Evolutionary conservation across 2,329 filamentous ascomycete species (phyloP).

Genomic region (Hyphodiscus sp.): DNA sequence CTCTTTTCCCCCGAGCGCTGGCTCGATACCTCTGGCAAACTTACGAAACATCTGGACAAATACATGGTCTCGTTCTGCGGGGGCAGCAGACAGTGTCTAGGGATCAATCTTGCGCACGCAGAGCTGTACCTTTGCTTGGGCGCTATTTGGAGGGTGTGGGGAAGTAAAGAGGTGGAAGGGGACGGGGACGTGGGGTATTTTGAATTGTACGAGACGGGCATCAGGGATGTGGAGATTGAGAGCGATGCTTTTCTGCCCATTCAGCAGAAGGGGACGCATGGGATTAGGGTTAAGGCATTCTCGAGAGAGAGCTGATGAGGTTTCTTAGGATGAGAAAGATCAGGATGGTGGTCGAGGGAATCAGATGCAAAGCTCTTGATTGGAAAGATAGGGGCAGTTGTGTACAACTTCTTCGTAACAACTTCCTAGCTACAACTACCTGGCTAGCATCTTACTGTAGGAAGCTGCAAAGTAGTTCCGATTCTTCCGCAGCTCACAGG

Average conservation of each 20-base stretch:
- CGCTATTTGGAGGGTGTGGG: slow-evolving; percentile 8
- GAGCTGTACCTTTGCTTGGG: slow-evolving; percentile 13
- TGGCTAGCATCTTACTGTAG: no score
- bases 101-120: slow-evolving; percentile 9
- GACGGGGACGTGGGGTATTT: slow-evolving; percentile 7
- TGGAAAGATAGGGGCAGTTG: no score
- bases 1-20: slow-evolving; percentile 37
- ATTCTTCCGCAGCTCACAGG: no score
- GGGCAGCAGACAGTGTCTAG: slow-evolving; percentile 19
- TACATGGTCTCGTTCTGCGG: slow-evolving; percentile 37
- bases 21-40: slow-evolving; percentile 26
- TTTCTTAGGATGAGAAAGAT: no score
- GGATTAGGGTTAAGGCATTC: no score
- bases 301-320: no score
- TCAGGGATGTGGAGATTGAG: slow-evolving; percentile 11
- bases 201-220: slow-evolving; percentile 12
- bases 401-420: no score
- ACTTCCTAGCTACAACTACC: no score
- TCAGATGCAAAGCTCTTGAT: no score
- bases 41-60: slow-evolving; percentile 35
- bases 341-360: no score
- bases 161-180: slow-evolving; percentile 1
- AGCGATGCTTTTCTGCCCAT: slow-evolving; percentile 1
- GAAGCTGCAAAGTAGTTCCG: no score
- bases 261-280: no score